phyloP scores from a whole-genome alignment of 768 basidiomycete genomes.

The Hericium alpestre region DNA sequence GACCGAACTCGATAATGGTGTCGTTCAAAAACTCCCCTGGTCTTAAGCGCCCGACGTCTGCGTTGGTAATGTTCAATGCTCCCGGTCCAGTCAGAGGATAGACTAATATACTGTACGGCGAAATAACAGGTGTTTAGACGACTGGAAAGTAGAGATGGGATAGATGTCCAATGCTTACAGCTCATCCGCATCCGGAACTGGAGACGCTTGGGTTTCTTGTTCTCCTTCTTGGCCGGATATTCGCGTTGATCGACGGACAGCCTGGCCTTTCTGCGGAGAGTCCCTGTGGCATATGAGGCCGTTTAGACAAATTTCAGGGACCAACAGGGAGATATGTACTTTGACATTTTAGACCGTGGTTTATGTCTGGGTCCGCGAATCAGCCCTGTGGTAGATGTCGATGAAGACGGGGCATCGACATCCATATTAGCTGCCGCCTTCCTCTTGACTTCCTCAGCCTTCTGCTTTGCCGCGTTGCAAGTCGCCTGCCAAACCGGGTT shows the following conservation, averaged over 20 bases:
- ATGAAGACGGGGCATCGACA: no score
- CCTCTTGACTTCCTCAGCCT: not conserved
- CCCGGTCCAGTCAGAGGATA: slow-evolving; percentile 60
- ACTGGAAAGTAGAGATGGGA: not conserved
- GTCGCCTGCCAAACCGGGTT: not conserved
- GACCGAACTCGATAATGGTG: slow-evolving; percentile 89
- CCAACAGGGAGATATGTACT: no score
- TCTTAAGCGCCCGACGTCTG: slow-evolving; percentile 63
- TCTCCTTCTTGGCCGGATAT: slow-evolving; percentile 4
- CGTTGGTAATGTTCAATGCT: slow-evolving; percentile 71
- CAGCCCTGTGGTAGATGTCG: no score
- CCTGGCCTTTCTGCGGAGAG: not conserved
- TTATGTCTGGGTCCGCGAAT: no score
- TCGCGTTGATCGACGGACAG: slow-evolving; percentile 10
- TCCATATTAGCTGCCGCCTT: no score
- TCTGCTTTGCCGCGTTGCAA: not conserved
- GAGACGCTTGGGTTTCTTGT: slow-evolving; percentile 1
- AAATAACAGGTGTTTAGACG: slow-evolving; percentile 45
- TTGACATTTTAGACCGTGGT: no score
- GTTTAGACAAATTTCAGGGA: no score
- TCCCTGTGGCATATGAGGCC: no score
- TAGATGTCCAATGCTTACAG: not conserved
- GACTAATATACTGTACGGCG: slow-evolving; percentile 46
- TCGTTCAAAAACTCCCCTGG: slow-evolving; percentile 90
- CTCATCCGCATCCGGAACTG: slow-evolving; percentile 10